Evolutionary conservation across 139 green algal genomes (phyloP).

Genomic region (Chlorella vulgaris): DNA sequence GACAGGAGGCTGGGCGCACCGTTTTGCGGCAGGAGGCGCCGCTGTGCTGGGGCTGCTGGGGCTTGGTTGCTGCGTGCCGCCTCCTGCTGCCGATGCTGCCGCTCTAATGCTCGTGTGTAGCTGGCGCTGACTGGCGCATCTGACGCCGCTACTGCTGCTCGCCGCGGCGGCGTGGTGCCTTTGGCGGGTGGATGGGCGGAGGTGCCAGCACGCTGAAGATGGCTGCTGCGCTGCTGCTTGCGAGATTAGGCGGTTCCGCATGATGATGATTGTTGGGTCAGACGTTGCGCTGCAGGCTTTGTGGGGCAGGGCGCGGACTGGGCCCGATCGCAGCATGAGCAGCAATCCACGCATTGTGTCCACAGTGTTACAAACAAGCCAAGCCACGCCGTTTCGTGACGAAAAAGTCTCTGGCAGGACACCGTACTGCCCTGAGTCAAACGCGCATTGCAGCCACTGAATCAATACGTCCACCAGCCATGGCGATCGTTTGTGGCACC

Average conservation of each 20-base stretch:
- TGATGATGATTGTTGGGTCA: background rate
- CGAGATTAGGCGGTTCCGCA: too few species aligned
- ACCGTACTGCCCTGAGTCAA: too few species aligned
- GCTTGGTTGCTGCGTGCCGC: background rate
- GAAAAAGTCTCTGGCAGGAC: too few species aligned
- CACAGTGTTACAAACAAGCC: too few species aligned
- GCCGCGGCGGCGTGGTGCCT: background rate
- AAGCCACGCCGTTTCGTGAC: too few species aligned
- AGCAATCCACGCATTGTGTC: too few species aligned
- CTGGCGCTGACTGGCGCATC: background rate
- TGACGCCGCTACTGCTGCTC: background rate
- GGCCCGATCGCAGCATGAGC: background rate
- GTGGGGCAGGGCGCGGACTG: background rate
- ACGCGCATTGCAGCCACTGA: too few species aligned
- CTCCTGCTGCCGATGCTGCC: background rate
- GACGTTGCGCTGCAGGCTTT: background rate
- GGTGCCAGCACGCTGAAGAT: constrained; percentile 1
- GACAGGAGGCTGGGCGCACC: background rate
- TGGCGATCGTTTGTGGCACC: too few species aligned
- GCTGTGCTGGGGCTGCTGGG: background rate
- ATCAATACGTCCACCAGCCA: background rate
- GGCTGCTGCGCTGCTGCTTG: background rate
- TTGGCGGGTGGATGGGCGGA: background rate
- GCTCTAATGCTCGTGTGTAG: background rate
- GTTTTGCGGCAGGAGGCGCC: background rate